Percentiles rank a stretch among this genome's conserved stretches.
Conservation (phyloP, 2,329 filamentous ascomycete species). For the Monosporascus sp. region DNA sequence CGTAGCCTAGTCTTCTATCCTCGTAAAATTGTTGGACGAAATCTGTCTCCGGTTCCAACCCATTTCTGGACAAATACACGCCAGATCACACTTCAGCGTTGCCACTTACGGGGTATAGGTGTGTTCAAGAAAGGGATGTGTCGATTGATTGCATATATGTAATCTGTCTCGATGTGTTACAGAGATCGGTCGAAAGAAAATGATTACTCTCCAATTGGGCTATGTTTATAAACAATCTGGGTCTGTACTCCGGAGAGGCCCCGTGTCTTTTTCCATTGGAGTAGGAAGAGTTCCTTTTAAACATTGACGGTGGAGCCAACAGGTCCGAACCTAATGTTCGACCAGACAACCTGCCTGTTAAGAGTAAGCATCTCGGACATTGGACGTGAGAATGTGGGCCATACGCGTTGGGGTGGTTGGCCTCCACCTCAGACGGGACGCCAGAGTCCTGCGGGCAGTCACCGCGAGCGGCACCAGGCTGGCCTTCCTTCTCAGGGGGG, state of each 20-base stretch:
- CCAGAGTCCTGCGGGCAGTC: conserved; percentile 41
- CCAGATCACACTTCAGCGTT: too few species aligned
- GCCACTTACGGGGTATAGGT: too few species aligned
- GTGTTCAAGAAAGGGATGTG: too few species aligned
- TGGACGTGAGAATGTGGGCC: conserved; percentile 5
- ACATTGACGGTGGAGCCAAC: conserved; percentile 38
- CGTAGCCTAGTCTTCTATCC: too few species aligned
- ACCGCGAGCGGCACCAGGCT: conserved; percentile 43
- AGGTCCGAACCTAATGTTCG: conserved; percentile 45
- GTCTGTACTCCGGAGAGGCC: background rate
- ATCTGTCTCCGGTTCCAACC: too few species aligned
- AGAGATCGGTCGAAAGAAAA: background rate
- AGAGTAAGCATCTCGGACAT: conserved; percentile 3
- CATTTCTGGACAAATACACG: too few species aligned
- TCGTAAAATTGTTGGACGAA: too few species aligned
- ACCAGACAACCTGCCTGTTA: conserved; percentile 37
- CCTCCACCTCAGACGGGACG: conserved; percentile 40
- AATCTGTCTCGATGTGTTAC: background rate
- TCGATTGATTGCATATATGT: too few species aligned
- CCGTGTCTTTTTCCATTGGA: background rate
- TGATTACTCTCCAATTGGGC: background rate
- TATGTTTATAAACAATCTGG: background rate
- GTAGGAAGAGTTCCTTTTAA: conserved; percentile 9
- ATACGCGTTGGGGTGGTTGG: conserved; percentile 30
- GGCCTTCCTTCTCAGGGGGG: conserved; percentile 27